A percentile compares a stretch with the other conserved stretches of the same genome.
These are phyloP conservation scores for Leccinum obscurum DNA, from an alignment of 768 basidiomycete genomes.

Conservation along the genomic window DNA sequence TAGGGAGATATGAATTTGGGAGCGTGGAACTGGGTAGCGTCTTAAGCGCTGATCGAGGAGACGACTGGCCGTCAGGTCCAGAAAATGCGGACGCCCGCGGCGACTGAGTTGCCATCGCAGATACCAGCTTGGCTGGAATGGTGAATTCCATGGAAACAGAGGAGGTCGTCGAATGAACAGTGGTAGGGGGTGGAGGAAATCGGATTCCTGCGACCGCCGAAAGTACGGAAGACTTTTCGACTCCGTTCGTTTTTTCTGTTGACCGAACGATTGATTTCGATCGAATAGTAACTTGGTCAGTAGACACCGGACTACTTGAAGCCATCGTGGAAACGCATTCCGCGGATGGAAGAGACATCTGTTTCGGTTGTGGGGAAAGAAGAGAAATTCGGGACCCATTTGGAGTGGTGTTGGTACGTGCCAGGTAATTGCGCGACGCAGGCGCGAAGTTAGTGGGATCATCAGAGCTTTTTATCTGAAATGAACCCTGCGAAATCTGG, in stretches of 20 bases:
- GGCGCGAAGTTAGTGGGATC: conserved; percentile 2
- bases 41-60: conserved; percentile 20
- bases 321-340: conserved; percentile 10
- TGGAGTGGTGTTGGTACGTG: conserved; percentile 1
- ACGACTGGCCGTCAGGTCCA: background rate
- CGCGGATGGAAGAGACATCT: conserved; percentile 26
- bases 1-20: conserved; percentile 10
- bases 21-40: conserved; percentile 11
- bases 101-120: conserved; percentile 27
- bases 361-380: conserved; percentile 22
- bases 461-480: conserved; percentile 18
- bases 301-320: conserved; percentile 1
- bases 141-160: conserved; percentile 23
- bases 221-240: conserved; percentile 19
- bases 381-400: conserved; percentile 26
- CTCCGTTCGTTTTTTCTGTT: conserved; percentile 23
- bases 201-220: conserved; percentile 6
- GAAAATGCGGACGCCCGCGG: conserved; percentile 7
- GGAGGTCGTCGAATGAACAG: conserved; percentile 19
- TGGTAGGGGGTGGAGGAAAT: conserved; percentile 2
- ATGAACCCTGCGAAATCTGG: conserved; percentile 20
- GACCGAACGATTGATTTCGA: conserved; percentile 33
- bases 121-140: conserved; percentile 31
- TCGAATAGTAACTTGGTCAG: conserved; percentile 1
- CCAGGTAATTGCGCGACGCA: conserved; percentile 16